Evolutionary conservation across 805 yeast species (phyloP).

Genomic region (Kodamaea laetipori): DNA sequence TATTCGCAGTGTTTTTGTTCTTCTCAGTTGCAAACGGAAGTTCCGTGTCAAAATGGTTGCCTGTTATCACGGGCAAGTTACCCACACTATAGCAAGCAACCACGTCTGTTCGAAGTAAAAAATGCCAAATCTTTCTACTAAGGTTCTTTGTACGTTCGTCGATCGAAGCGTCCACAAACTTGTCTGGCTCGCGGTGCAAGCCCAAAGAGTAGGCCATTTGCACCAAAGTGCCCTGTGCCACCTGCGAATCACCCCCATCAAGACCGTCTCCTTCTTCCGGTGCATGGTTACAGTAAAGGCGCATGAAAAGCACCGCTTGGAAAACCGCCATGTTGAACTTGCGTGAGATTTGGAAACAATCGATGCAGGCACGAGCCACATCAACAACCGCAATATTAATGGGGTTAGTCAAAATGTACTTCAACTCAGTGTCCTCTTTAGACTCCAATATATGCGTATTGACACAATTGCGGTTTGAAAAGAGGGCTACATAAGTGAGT

Average conservation of each 20-base stretch:
- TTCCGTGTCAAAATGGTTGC: slow-evolving; percentile 15
- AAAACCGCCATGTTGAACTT: slow-evolving; percentile 15
- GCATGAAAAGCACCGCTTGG: slow-evolving; percentile 15
- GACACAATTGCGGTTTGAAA: slow-evolving; percentile 34
- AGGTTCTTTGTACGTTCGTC: slow-evolving; percentile 45
- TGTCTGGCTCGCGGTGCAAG: slow-evolving; percentile 27
- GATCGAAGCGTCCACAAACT: slow-evolving; percentile 20
- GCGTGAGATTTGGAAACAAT: slow-evolving; percentile 19
- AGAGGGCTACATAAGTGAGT: slow-evolving; percentile 37
- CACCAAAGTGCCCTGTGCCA: slow-evolving; percentile 17
- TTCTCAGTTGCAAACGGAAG: slow-evolving; percentile 19
- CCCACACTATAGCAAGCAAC: slow-evolving; percentile 20
- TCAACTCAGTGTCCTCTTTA: slow-evolving; percentile 18
- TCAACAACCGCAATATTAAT: slow-evolving; percentile 23
- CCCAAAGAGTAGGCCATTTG: slow-evolving; percentile 26
- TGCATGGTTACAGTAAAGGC: slow-evolving; percentile 15
- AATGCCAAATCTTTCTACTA: slow-evolving; percentile 62
- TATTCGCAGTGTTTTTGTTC: slow-evolving; percentile 20
- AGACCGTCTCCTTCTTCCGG: slow-evolving; percentile 19
- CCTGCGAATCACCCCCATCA: slow-evolving; percentile 17
- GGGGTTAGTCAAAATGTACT: slow-evolving; percentile 24
- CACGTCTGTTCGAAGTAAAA: slow-evolving; percentile 32
- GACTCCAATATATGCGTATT: slow-evolving; percentile 32
- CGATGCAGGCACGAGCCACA: slow-evolving; percentile 25
- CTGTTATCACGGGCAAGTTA: slow-evolving; percentile 17